Base-by-base conservation (phyloP, 1,139 yeast species). In the Schwanniomyces etchellsii region DNA sequence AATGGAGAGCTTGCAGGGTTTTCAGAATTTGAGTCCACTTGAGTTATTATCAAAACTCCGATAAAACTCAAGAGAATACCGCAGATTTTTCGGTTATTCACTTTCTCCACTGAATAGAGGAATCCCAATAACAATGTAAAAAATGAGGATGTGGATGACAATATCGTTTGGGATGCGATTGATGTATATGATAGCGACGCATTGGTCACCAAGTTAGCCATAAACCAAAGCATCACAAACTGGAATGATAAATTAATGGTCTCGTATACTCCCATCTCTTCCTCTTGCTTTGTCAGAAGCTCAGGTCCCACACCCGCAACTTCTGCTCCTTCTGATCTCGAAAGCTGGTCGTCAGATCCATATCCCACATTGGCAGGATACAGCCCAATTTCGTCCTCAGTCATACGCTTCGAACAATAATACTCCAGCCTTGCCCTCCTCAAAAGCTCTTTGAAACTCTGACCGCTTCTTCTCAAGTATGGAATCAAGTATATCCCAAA, bases 141-240 rank as follows among this genome's bases (percentile, higher is more conserved):
- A 51, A 91, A 88, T 10, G 96, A 83, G 5, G 95, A 82, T 0
- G 97, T 88, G 25, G 96, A 82, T 5, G 95, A 81, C 27, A 91
- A 59, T 22, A 91, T 89, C 3, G 97, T 91, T 47, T 93, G 96
- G 13, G 91, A 81, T 6, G 95, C 94, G 18, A 89, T 97, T 9
- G 91, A 80, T 0, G 97, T 91, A 55, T 81, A 89, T 20, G 84
- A 72, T 31, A 89, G 67, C 12, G 95, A 80, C 1, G 95, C 85
- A 55, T 91, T 91, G 21, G 93, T 88, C 33, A 84, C 81, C 40
- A 89, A 67, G 52, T 91, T 91, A 3, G 97, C 95, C 14, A 78
- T 44, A 49, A 86, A 89, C 98, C 98, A 91, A 27, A 91, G 64
- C 4, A 83, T 57, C 38, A 93, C 81, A 53, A 91, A 91, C 56